Evolutionary conservation across 495 filamentous ascomycete species (phyloP).

Genomic region (Chaetomidium leptoderma): DNA sequence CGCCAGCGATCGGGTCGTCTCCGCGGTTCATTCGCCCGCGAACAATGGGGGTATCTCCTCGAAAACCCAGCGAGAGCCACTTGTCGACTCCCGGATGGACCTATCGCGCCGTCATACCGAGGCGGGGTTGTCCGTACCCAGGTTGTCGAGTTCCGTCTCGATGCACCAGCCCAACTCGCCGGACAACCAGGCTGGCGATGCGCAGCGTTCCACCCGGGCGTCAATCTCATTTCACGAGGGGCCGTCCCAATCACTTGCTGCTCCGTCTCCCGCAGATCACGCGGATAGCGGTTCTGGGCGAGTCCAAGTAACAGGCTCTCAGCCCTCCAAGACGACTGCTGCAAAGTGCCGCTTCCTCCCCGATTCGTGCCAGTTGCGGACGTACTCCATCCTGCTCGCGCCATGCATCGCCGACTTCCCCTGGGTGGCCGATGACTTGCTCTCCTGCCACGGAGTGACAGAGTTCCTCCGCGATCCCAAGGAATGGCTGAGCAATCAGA

Average conservation of each 20-base stretch:
- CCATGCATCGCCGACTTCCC: conserved; percentile 42
- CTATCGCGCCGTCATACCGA: conserved; percentile 17
- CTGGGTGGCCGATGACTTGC: conserved; percentile 43
- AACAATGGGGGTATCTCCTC: not conserved
- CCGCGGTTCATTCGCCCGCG: not conserved
- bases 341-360: conserved; percentile 19
- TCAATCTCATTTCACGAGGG: conserved; percentile 24
- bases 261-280: not conserved
- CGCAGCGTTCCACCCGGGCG: not conserved
- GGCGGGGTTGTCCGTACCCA: not conserved
- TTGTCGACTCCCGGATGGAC: not conserved
- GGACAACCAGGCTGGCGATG: not conserved
- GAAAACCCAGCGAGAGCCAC: conserved; percentile 6
- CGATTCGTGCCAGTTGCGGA: conserved; percentile 30
- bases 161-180: conserved; percentile 18
- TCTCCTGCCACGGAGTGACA: conserved; percentile 38
- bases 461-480: conserved; percentile 31
- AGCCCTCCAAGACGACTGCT: not conserved
- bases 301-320: not conserved
- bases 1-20: not conserved
- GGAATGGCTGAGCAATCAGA: conserved; percentile 23
- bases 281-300: not conserved
- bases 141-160: conserved; percentile 5
- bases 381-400: conserved; percentile 41
- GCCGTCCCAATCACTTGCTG: not conserved